Conservation (phyloP, 2,329 filamentous ascomycete species). For the Verticillium longisporum region DNA sequence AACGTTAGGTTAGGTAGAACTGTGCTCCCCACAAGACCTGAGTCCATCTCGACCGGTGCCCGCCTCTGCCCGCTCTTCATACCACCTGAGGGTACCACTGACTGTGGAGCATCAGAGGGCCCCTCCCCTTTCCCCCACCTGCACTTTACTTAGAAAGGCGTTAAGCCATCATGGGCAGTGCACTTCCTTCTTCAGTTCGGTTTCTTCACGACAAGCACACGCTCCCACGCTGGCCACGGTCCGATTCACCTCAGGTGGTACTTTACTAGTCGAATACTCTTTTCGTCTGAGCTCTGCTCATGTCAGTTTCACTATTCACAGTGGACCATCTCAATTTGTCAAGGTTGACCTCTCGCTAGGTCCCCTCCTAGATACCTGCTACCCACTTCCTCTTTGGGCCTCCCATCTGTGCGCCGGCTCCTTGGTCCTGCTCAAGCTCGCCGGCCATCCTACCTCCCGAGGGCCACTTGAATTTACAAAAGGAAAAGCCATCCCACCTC, state of each 20-base stretch:
- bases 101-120: slow-evolving; percentile 14
- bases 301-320: slow-evolving; percentile 19
- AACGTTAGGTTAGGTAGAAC: slow-evolving; percentile 10
- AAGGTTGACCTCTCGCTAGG: slow-evolving; percentile 16
- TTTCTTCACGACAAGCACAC: slow-evolving; percentile 11
- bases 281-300: slow-evolving; percentile 19
- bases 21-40: slow-evolving; percentile 14
- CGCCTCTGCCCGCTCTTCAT: not conserved
- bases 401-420: slow-evolving; percentile 26
- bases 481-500: slow-evolving; percentile 8
- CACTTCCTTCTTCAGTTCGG: slow-evolving; percentile 15
- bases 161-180: slow-evolving; percentile 19
- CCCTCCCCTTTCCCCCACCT: not conserved
- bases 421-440: slow-evolving; percentile 15
- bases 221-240: slow-evolving; percentile 5
- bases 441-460: slow-evolving; percentile 2
- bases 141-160: slow-evolving; percentile 19
- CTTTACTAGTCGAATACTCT: slow-evolving; percentile 10
- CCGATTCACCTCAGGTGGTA: slow-evolving; percentile 8
- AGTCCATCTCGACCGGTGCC: not conserved
- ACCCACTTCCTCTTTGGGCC: slow-evolving; percentile 32
- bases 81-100: slow-evolving; percentile 22
- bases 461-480: slow-evolving; percentile 9
- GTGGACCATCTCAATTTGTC: slow-evolving; percentile 14
- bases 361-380: slow-evolving; percentile 21